Conservation (phyloP, 352 stramenopile genomes). For the Vaucheria bursata region DNA sequence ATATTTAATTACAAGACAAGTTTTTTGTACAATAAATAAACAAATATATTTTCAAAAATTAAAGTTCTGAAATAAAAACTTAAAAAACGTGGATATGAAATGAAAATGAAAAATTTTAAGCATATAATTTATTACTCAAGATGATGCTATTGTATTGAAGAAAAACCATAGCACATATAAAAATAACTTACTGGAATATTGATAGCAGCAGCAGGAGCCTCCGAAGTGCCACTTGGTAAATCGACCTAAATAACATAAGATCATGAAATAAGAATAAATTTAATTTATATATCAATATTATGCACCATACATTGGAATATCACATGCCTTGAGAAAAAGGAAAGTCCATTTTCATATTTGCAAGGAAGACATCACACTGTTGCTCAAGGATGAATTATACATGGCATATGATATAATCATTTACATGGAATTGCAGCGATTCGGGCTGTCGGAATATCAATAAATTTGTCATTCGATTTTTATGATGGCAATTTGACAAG, state of each 20-base stretch:
- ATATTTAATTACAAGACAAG: no score
- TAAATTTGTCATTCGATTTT: no score
- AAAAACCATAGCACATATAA: not conserved
- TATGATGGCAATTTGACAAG: no score
- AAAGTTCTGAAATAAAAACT: no score
- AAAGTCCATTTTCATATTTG: not conserved
- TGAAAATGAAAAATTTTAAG: not conserved
- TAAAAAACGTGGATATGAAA: not conserved
- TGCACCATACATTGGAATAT: not conserved
- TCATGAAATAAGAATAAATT: not conserved
- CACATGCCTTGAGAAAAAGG: not conserved
- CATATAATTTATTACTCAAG: not conserved
- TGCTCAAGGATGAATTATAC: not conserved
- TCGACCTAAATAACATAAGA: conserved; percentile 9
- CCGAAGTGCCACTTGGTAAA: conserved; percentile 27
- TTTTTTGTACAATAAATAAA: no score
- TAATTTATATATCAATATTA: not conserved
- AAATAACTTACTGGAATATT: conserved; percentile 9
- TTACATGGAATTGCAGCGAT: not conserved
- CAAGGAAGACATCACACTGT: no score
- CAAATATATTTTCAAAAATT: no score
- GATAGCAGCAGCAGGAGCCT: conserved; percentile 17
- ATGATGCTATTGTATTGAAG: not conserved
- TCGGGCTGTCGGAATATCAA: no score
- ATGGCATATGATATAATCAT: not conserved